Conservation (phyloP, 1,284 basidiomycete genomes). For the Abortiporus biennis region DNA sequence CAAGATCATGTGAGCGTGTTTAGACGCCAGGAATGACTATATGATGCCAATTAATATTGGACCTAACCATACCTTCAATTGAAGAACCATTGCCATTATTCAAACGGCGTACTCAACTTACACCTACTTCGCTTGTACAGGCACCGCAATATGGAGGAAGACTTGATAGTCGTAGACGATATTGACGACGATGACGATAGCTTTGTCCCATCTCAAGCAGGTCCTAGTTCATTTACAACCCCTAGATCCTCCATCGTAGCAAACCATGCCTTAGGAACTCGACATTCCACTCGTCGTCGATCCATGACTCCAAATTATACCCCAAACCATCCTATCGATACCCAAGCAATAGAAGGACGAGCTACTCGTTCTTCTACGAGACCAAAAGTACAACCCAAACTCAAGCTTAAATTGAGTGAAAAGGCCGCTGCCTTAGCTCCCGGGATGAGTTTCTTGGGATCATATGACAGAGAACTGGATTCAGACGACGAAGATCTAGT, state of each 20-base stretch:
- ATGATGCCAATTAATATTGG: too few species aligned
- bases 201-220: slow-evolving; percentile 6
- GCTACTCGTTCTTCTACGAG: slow-evolving; percentile 31
- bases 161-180: slow-evolving; percentile 63
- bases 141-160: slow-evolving; percentile 38
- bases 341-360: slow-evolving; percentile 21
- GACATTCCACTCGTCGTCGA: slow-evolving; percentile 18
- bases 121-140: neutral
- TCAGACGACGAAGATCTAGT: slow-evolving; percentile 90
- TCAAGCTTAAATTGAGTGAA: slow-evolving; percentile 80
- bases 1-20: too few species aligned
- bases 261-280: slow-evolving; percentile 10
- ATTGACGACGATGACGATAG: slow-evolving; percentile 29
- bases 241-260: slow-evolving; percentile 12
- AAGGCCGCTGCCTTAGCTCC: slow-evolving; percentile 72
- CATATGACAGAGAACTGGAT: slow-evolving; percentile 92
- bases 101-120: too few species aligned
- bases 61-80: too few species aligned
- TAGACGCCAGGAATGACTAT: too few species aligned
- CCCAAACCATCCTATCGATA: too few species aligned
- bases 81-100: too few species aligned
- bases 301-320: slow-evolving; percentile 21
- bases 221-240: slow-evolving; percentile 10
- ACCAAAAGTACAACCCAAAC: slow-evolving; percentile 59
- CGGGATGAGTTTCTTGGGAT: slow-evolving; percentile 77